Percentiles rank a stretch among this genome's conserved stretches.
phyloP scores from a whole-genome alignment of 208 protist genomes.

The Leishmania lainsoni region DNA sequence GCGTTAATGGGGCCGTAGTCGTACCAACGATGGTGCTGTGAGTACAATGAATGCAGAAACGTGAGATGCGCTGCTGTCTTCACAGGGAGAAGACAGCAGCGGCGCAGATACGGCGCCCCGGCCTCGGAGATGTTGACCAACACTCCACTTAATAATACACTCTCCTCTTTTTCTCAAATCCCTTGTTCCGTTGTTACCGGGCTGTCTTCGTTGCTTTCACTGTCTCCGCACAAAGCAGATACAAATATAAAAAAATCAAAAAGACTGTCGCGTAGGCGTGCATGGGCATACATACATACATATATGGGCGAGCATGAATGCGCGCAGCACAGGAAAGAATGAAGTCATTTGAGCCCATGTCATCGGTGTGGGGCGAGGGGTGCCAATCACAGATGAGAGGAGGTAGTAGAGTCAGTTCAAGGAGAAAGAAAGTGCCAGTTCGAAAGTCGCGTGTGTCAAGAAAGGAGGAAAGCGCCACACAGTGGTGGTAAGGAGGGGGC shows the following conservation, averaged over 20 bases:
- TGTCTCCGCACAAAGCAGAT: background rate
- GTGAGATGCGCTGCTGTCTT: background rate
- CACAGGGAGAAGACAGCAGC: background rate
- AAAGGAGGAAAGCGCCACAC: no score
- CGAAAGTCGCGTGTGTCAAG: background rate
- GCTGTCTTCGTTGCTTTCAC: background rate
- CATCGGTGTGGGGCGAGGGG: background rate
- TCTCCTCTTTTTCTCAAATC: background rate
- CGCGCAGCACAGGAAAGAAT: background rate
- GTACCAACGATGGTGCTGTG: background rate
- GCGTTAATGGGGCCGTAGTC: background rate
- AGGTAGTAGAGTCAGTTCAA: background rate
- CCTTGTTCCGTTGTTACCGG: background rate
- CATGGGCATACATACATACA: background rate
- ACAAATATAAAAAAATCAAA: background rate
- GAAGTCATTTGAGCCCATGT: background rate
- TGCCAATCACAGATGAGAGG: background rate
- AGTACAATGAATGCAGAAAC: background rate
- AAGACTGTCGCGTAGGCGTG: background rate
- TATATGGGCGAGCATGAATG: background rate
- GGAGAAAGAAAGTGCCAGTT: background rate
- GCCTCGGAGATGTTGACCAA: background rate
- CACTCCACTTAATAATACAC: background rate
- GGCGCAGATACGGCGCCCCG: background rate
- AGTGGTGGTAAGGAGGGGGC: no score